phyloP scores from a whole-genome alignment of 2,329 filamentous ascomycete genomes.

The Diaporthe velutina region DNA sequence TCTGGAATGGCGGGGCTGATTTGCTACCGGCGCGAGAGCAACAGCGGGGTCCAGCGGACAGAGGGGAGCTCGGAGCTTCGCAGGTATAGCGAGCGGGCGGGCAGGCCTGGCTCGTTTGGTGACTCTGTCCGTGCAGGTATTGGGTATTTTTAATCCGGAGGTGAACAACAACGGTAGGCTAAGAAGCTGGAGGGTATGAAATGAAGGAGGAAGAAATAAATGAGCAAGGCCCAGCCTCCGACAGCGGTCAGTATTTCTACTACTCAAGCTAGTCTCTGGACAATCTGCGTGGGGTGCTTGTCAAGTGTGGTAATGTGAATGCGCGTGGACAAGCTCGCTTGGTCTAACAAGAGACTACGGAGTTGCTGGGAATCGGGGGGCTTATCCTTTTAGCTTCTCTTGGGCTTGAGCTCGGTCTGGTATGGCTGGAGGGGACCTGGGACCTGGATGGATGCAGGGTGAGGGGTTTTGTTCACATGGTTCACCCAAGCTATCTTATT shows the following conservation, averaged over 20 bases:
- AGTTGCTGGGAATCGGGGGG: conserved; percentile 1
- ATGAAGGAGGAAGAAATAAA: background rate
- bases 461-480: conserved; percentile 39
- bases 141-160: background rate
- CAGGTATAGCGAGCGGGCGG: background rate
- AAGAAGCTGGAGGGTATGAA: background rate
- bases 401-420: conserved; percentile 12
- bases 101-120: background rate
- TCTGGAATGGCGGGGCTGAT: conserved; percentile 30
- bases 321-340: conserved; percentile 1
- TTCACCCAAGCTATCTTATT: conserved; percentile 18
- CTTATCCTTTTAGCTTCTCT: conserved; percentile 20
- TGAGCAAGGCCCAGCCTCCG: conserved; percentile 22
- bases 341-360: background rate
- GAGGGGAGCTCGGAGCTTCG: conserved; percentile 32
- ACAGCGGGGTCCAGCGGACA: conserved; percentile 18
- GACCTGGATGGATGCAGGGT: background rate
- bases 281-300: conserved; percentile 11
- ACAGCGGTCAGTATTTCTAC: conserved; percentile 33
- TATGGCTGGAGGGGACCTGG: background rate
- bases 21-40: conserved; percentile 12
- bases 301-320: background rate
- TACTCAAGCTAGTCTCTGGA: background rate
- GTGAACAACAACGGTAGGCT: background rate
- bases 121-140: background rate